Evolutionary conservation across 179 eudicot genomes (phyloP).

Genomic region (Silene vulgaris): DNA sequence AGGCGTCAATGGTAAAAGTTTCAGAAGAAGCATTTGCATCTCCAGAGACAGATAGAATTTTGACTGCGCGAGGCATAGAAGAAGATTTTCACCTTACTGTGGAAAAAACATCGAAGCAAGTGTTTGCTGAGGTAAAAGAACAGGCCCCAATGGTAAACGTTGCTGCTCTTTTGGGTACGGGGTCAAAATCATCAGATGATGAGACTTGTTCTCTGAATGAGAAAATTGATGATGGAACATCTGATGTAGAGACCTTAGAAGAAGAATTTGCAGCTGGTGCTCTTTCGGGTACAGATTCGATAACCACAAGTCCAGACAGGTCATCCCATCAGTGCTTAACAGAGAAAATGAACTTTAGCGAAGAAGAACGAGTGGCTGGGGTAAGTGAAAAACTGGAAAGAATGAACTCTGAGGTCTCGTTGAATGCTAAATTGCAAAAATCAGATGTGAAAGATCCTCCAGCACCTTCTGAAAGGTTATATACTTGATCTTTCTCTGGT

Average conservation of each 20-base stretch:
- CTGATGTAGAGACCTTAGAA: slow-evolving; percentile 24
- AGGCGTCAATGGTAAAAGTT: slow-evolving; percentile 4
- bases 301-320: slow-evolving; percentile 20
- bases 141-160: slow-evolving; percentile 12
- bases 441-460: background rate
- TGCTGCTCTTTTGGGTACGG: slow-evolving; percentile 7
- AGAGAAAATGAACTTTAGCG: background rate
- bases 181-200: slow-evolving; percentile 25
- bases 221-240: slow-evolving; percentile 22
- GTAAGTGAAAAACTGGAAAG: background rate
- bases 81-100: slow-evolving; percentile 28
- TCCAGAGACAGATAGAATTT: slow-evolving; percentile 25
- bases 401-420: background rate
- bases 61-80: slow-evolving; percentile 22
- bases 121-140: slow-evolving; percentile 22
- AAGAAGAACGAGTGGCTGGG: background rate
- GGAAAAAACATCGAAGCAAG: slow-evolving; percentile 27
- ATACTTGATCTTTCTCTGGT: background rate
- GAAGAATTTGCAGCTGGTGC: slow-evolving; percentile 19
- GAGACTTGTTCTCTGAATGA: slow-evolving; percentile 30
- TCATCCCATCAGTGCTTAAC: background rate
- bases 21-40: slow-evolving; percentile 20
- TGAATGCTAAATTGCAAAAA: background rate
- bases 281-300: slow-evolving; percentile 21
- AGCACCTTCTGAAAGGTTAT: background rate